phyloP scores from a whole-genome alignment of 108 stramenopile species.

The Skeletonema menzelii region DNA sequence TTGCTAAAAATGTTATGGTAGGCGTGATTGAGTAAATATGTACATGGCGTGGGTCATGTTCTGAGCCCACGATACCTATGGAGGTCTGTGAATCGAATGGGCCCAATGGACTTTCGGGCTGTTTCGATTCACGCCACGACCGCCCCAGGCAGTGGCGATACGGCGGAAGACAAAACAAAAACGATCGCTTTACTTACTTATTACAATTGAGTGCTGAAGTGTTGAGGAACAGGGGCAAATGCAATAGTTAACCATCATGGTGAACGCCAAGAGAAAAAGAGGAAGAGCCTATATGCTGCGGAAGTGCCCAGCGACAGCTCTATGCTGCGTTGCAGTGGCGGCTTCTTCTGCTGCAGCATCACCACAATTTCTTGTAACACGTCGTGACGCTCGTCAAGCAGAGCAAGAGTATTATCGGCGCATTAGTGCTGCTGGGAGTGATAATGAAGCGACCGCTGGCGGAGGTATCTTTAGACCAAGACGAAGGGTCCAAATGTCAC shows the following conservation, averaged over 20 bases:
- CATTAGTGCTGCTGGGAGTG: neutral
- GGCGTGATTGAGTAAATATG: too few relatives aligned
- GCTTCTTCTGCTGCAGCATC: neutral
- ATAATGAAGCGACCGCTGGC: neutral
- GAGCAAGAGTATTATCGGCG: neutral
- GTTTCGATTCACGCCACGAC: too few relatives aligned
- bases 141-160: too few relatives aligned
- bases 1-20: too few relatives aligned
- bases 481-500: neutral
- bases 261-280: neutral
- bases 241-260: neutral
- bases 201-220: too few relatives aligned
- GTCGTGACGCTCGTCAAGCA: neutral
- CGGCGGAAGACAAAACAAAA: too few relatives aligned
- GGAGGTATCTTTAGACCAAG: neutral
- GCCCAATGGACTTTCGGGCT: too few relatives aligned
- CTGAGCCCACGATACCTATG: too few relatives aligned
- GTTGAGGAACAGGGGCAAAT: too few relatives aligned
- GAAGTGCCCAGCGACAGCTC: neutral
- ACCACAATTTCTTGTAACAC: neutral
- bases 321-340: conserved; percentile 9
- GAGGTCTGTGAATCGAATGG: too few relatives aligned
- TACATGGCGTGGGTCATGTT: too few relatives aligned
- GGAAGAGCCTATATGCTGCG: neutral
- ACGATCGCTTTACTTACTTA: too few relatives aligned